Base-by-base conservation (phyloP, 768 basidiomycete genomes). In the Sporobolomyces roseus region DNA sequence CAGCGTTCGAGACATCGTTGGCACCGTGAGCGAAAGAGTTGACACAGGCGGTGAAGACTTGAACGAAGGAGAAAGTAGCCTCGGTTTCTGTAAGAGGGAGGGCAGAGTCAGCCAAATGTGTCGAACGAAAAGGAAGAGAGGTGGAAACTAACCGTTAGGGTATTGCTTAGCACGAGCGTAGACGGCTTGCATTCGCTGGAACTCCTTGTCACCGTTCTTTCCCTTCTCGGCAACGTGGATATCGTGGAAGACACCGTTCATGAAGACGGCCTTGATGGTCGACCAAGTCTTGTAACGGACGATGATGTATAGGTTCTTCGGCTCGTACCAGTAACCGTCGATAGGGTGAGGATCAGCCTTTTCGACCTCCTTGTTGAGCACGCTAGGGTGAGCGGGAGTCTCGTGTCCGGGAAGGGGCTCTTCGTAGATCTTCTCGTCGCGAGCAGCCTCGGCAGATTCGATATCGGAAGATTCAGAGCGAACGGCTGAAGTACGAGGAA, bases 41-140 rank as follows among this genome's bases (percentile, higher is more conserved):
- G 58, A 78, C 81, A 70, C 80, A 81, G 19, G 80, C 80, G 6
- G 80, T 82, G 55, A 81, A 41, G n/a, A 80, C 77, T 63, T 82
- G 81, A 32, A 82, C 74, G 76, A 81, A 82, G 12, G 79, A 80
- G 78, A 75, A 82, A 30, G 77, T 61, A 71, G 81, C 79, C 72
- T 82, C 81, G 63, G 78, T 78, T 66, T 81, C 79, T 59, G 27
- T 46, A 14, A n/a, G n/a, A n/a, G n/a, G n/a, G n/a, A n/a, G n/a
- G n/a, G n/a, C n/a, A n/a, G n/a, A n/a, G n/a, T n/a, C n/a, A n/a
- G n/a, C n/a, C n/a, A n/a, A n/a, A n/a, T n/a, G n/a, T 4, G 17
- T 36, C 38, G 35, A 38, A 23, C 25, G 25, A 27, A 46, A n/a
- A 30, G 43, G 4, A 29, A 13, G 29, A 30, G 45, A 46, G 21